Evolutionary conservation across 805 yeast species (phyloP), one percentile per base, ranked within the genome.

Genomic region (Candida broadrunensis): DNA sequence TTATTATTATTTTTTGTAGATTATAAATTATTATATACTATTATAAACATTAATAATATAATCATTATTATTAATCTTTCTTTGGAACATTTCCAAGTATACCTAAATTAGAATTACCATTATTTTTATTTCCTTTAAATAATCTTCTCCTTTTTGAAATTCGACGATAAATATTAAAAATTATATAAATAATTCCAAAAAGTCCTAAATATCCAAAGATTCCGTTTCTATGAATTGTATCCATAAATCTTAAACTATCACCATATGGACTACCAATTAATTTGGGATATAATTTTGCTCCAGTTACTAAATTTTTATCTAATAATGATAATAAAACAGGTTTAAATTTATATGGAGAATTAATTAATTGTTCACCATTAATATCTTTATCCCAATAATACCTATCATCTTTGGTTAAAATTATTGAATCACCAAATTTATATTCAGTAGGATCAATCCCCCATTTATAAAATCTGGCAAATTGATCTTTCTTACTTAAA

Each of bases 351-450:
- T 60, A 53, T 0, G 74, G 67, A 7, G 60, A 60, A 36, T 65
- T 60, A 3, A 42, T 58, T 39, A 79, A 56, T 13, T 41, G 36
- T 0, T 53, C 44, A 0, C 82, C 84, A 19, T 43, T 41, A 3
- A 61, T 40, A 53, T 70, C 43, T 59, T 50, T 39, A 48, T 65
- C 49, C 67, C 71, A 46, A 39, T 53, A 60, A 38, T 51, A 47
- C 42, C 46, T 46, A 58, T 67, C 56, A 64, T 75, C 72, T 46
- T 72, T 72, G 24, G 70, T 62, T 2, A 83, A 60, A 2, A 85
- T 57, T 1, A 85, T 51, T 0, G 78, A 65, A 54, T 84, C 87
- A 5, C 90, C 91, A 2, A 62, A 54, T 8, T 57, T 44, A 46
- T 64, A 72, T 0, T 51, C 40, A n/a, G 54, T 49, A 1, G 59